Base-by-base conservation (phyloP, 2,329 filamentous ascomycete genomes). In the Penicillium decumbens region DNA sequence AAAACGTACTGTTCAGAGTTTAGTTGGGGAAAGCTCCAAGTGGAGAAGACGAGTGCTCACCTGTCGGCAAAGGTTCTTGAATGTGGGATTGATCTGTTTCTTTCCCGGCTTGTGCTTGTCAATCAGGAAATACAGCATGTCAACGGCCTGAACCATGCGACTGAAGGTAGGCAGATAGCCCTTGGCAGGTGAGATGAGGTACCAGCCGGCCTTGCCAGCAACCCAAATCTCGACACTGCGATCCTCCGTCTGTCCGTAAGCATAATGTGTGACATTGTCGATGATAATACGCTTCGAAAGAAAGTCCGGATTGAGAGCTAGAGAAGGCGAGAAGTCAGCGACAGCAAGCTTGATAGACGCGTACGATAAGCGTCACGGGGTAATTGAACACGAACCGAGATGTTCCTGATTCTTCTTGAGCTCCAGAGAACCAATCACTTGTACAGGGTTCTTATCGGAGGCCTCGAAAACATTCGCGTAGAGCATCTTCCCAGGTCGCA, bases 191-290 rank as follows among this genome's bases (percentile, higher is more conserved):
- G 70, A 70, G 41, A 85, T 74, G 45, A 76, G 75, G 61, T 80
- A 84, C 81, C 82, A 85, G 47, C 82, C 82, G 33, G 81, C 79
- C 53, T 75, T 71, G 29, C 82, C 82, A 42, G 79, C 76, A 18
- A 81, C 81, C 82, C 82, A 85, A 38, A 85, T 71, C 20, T 76
- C 75, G 40, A 80, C 71, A 33, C 75, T 75, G 10, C 78, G 79
- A 62, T 83, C 78, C 41, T 77, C 76, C 59, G 79, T 70, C 54
- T 76, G 73, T 15, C 74, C 75, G 57, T 76, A 77, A 41, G 73
- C 73, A 60, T 72, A 77, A 43, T 74, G 72, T 27, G 71, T 76
- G 30, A 77, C 73, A 56, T 76, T 72, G 32, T 75, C 71, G 50
- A 77, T 72, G 41, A 76, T 67, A 44, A 77, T 70, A 47, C 72